Conservation (phyloP, 768 basidiomycete species). For the Lentinus brumalis region DNA sequence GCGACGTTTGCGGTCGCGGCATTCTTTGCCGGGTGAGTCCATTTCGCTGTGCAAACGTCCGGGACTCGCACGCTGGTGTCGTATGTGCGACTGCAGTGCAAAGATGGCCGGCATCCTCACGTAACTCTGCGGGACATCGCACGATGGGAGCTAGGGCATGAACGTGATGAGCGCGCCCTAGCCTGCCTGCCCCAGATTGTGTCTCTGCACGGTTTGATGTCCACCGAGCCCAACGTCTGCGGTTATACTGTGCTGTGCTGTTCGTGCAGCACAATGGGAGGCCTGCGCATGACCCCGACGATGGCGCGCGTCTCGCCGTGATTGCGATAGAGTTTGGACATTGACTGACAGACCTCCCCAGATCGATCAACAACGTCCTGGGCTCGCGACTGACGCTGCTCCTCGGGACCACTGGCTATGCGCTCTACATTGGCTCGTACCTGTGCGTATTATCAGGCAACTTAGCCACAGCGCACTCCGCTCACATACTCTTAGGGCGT, state of each 20-base stretch:
- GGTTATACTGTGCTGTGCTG: too few relatives aligned
- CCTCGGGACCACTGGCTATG: slow-evolving; percentile 75
- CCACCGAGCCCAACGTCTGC: too few relatives aligned
- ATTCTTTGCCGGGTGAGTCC: slow-evolving; percentile 70
- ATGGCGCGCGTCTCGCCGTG: background rate
- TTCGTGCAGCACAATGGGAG: too few relatives aligned
- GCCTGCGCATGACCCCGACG: too few relatives aligned
- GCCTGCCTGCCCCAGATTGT: too few relatives aligned
- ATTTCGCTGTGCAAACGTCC: background rate
- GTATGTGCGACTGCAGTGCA: too few relatives aligned
- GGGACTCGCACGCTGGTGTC: background rate
- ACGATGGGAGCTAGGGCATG: too few relatives aligned
- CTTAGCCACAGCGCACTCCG: background rate
- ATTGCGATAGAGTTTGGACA: background rate
- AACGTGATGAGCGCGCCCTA: too few relatives aligned
- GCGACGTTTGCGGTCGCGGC: slow-evolving; percentile 60
- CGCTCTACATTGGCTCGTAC: slow-evolving; percentile 73
- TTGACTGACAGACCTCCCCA: slow-evolving; percentile 27
- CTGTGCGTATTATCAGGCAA: slow-evolving; percentile 47
- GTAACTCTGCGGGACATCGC: background rate
- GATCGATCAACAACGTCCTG: slow-evolving; percentile 79
- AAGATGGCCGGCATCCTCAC: too few relatives aligned
- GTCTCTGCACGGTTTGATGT: too few relatives aligned
- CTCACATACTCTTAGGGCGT: slow-evolving; percentile 36
- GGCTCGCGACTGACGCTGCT: slow-evolving; percentile 76